Base-by-base conservation (phyloP, 2,329 filamentous ascomycete species). In the Epichloe gansuensis region DNA sequence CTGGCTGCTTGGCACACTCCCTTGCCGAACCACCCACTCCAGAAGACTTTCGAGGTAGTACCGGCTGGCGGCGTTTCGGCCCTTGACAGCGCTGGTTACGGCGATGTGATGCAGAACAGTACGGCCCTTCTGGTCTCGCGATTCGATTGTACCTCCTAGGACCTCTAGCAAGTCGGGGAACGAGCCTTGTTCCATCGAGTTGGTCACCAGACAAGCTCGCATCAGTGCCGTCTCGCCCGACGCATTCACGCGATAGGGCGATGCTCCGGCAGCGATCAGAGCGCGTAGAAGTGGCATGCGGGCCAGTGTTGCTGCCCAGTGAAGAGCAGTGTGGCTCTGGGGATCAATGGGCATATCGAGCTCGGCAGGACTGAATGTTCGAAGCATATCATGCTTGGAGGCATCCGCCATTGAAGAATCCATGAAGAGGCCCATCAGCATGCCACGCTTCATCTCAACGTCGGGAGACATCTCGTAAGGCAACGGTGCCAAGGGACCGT, bases 31-130 rank as follows among this genome's bases (percentile, higher is more conserved):
- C 12, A 97, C 86, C 74, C 94, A 97, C 64, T 96, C 91, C 0
- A 98, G 75, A 11, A 98, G 76, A 31, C 89, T 91, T 69, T 98
- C 93, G 2, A 98, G 80, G 62, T 98, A 98, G 66, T 97, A 96
- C 58, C 91, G 88, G 65, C 90, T 95, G 23, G 93, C 91, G 43
- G 88, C 83, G 54, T 88, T 91, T 48, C 93, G 83, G 6, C 91
- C 91, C 65, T 95, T 95, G 61, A 97, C 93, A 6, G 91, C 93
- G 56, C 91, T 96, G 15, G 93, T 94, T 37, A 97, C 83, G 5
- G 93, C 91, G 61, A 98, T 97, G 64, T 98, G 93, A 64, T 98
- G 93, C 25, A 98, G 74, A 13, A 97, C 90, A 0, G 91, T 97
- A 39, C 93, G 80, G 8, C 91, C 91, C 67, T 90, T 90, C 45